phyloP scores from a whole-genome alignment of 2,329 filamentous ascomycete species.

The Exophiala sp. region DNA sequence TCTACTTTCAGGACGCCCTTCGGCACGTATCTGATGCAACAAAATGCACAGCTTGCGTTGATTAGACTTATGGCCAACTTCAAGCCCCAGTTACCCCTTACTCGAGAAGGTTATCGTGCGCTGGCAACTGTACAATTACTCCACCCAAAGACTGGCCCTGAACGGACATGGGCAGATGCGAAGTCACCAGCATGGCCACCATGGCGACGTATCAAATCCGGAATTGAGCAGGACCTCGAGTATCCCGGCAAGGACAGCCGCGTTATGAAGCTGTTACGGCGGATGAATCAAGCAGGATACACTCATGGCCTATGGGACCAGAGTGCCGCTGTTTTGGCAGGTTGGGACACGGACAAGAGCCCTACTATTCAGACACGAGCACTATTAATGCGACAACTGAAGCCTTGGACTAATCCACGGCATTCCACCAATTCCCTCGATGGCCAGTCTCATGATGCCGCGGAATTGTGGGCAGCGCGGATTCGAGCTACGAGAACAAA shows the following conservation, averaged over 20 bases:
- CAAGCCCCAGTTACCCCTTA: constrained; percentile 53
- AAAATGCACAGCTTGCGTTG: constrained; percentile 56
- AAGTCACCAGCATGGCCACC: constrained; percentile 63
- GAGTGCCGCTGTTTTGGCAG: constrained; percentile 53
- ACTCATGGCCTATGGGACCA: constrained; percentile 49
- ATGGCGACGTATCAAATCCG: constrained; percentile 61
- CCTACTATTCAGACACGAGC: constrained; percentile 61
- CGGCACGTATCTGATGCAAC: constrained; percentile 47
- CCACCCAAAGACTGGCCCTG: constrained; percentile 53
- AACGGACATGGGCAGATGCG: constrained; percentile 56
- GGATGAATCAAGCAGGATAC: constrained; percentile 61
- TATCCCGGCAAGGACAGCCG: constrained; percentile 56
- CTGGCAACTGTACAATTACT: constrained; percentile 56
- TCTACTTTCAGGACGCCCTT: constrained; percentile 50
- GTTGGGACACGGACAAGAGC: constrained; percentile 61
- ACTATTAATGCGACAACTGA: constrained; percentile 32
- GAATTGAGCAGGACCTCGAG: constrained; percentile 57
- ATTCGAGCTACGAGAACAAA: constrained; percentile 59
- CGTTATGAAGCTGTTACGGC: constrained; percentile 52
- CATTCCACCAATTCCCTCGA: constrained; percentile 2
- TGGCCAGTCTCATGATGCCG: constrained; percentile 24
- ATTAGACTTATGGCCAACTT: constrained; percentile 56
- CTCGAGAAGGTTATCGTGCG: constrained; percentile 55
- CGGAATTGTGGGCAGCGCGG: constrained; percentile 53
- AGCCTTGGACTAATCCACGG: constrained; percentile 23